phyloP scores from a whole-genome alignment of 768 basidiomycete species.

The Amylocystis lapponica region DNA sequence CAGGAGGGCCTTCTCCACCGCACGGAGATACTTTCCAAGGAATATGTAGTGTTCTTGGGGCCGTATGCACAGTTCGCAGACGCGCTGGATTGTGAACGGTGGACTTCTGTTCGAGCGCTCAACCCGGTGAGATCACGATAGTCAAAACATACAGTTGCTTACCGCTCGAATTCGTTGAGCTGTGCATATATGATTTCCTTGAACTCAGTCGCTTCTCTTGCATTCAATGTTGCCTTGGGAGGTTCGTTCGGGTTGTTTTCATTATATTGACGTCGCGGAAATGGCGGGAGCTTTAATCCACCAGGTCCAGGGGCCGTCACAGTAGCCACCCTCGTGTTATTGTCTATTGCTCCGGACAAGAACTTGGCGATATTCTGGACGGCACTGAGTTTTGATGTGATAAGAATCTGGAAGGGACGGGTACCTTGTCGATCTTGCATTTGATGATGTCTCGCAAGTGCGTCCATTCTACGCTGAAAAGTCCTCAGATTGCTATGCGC shows the following conservation, averaged over 20 bases:
- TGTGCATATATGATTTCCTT: slow-evolving; percentile 54
- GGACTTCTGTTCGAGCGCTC: slow-evolving; percentile 35
- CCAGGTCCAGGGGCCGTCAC: slow-evolving; percentile 45
- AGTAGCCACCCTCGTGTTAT: slow-evolving; percentile 26
- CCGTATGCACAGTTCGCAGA: slow-evolving; percentile 73
- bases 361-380: slow-evolving; percentile 29
- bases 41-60: slow-evolving; percentile 70
- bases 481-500: too few relatives aligned
- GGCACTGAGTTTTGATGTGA: neutral
- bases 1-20: slow-evolving; percentile 74
- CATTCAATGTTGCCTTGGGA: slow-evolving; percentile 55
- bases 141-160: slow-evolving; percentile 9
- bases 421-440: slow-evolving; percentile 61
- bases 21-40: slow-evolving; percentile 84
- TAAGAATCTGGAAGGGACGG: neutral
- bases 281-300: slow-evolving; percentile 68
- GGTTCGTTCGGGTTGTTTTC: slow-evolving; percentile 46
- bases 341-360: slow-evolving; percentile 23
- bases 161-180: slow-evolving; percentile 75
- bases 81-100: slow-evolving; percentile 87
- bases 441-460: slow-evolving; percentile 68
- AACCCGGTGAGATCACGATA: neutral
- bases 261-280: slow-evolving; percentile 51
- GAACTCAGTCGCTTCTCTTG: slow-evolving; percentile 52
- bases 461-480: slow-evolving; percentile 65